Evolutionary conservation across 2,329 filamentous ascomycete genomes (phyloP).

Genomic region (Metarhizium humberi): DNA sequence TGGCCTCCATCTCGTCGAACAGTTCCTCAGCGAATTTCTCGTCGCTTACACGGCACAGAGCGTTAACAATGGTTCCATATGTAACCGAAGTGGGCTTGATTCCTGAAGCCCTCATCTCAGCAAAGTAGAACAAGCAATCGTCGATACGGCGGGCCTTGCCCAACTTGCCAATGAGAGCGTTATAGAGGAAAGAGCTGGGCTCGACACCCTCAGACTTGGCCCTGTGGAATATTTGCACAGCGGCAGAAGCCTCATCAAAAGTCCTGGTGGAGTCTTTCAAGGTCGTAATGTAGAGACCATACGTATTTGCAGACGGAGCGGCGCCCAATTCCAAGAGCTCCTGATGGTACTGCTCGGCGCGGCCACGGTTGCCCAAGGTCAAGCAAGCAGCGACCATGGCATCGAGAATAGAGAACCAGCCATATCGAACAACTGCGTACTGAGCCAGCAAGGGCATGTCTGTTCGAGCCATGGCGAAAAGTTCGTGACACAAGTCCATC

Average conservation of each 20-base stretch:
- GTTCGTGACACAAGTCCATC: slow-evolving; percentile 72
- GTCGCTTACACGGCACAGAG: slow-evolving; percentile 91
- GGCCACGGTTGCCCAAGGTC: slow-evolving; percentile 66
- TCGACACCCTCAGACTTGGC: slow-evolving; percentile 91
- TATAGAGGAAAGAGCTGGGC: slow-evolving; percentile 95
- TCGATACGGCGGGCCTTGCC: slow-evolving; percentile 97
- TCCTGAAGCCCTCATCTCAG: slow-evolving; percentile 87
- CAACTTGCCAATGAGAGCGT: slow-evolving; percentile 94
- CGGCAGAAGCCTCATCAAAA: slow-evolving; percentile 94
- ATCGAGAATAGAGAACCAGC: slow-evolving; percentile 93
- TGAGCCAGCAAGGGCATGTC: slow-evolving; percentile 81
- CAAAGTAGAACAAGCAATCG: slow-evolving; percentile 96
- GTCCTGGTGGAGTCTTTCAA: slow-evolving; percentile 96
- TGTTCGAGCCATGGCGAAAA: slow-evolving; percentile 78
- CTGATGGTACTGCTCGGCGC: slow-evolving; percentile 82
- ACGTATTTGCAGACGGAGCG: slow-evolving; percentile 92
- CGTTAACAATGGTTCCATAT: slow-evolving; percentile 97
- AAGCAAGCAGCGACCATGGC: slow-evolving; percentile 93
- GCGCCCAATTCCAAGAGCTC: slow-evolving; percentile 85
- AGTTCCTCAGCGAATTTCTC: slow-evolving; percentile 96
- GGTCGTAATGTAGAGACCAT: slow-evolving; percentile 97
- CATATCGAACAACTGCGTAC: slow-evolving; percentile 81
- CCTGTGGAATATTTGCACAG: slow-evolving; percentile 93
- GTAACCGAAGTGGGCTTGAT: slow-evolving; percentile 96
- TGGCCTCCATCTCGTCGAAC: slow-evolving; percentile 98